Evolutionary conservation across 1,284 basidiomycete species (phyloP).

Genomic region (Microbotryomycetes sp.): DNA sequence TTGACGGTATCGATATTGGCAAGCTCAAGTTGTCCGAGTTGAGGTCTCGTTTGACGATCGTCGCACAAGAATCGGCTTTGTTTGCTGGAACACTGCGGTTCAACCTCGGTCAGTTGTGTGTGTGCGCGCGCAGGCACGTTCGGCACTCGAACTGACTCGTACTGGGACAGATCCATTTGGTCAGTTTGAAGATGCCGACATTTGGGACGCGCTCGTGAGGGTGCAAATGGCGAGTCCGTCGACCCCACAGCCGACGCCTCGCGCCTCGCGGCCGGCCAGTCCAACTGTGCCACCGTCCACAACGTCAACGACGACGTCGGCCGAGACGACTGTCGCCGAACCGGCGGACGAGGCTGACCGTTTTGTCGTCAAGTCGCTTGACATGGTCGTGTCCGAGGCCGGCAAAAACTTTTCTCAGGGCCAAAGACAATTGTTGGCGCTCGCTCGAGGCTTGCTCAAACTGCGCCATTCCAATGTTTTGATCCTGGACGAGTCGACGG

Average conservation of each 20-base stretch:
- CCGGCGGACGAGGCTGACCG: constrained; percentile 39
- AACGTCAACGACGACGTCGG: not conserved
- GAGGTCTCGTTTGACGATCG: constrained; percentile 47
- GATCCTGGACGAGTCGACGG: constrained; percentile 51
- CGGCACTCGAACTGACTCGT: not conserved
- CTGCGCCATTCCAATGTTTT: constrained; percentile 47
- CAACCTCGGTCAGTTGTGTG: constrained; percentile 23
- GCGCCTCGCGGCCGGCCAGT: constrained; percentile 5
- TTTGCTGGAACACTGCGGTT: constrained; percentile 42
- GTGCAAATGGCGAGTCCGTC: constrained; percentile 42
- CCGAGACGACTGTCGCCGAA: not conserved
- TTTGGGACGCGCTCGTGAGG: constrained; percentile 49
- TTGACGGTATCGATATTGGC: constrained; percentile 47
- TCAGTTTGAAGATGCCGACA: constrained; percentile 45
- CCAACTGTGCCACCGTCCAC: not conserved
- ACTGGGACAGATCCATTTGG: constrained; percentile 42
- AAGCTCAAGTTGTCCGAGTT: constrained; percentile 45
- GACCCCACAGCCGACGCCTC: constrained; percentile 5
- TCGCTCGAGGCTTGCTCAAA: constrained; percentile 50
- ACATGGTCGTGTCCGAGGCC: constrained; percentile 48
- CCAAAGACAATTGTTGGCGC: constrained; percentile 50
- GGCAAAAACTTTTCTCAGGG: constrained; percentile 44
- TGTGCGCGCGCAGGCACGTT: not conserved
- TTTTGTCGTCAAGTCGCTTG: constrained; percentile 46
- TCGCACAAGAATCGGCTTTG: constrained; percentile 48